Evolutionary conservation across 1,139 yeast species (phyloP), one percentile per base, ranked within the genome.

Genomic region (Zygoascus sp.): DNA sequence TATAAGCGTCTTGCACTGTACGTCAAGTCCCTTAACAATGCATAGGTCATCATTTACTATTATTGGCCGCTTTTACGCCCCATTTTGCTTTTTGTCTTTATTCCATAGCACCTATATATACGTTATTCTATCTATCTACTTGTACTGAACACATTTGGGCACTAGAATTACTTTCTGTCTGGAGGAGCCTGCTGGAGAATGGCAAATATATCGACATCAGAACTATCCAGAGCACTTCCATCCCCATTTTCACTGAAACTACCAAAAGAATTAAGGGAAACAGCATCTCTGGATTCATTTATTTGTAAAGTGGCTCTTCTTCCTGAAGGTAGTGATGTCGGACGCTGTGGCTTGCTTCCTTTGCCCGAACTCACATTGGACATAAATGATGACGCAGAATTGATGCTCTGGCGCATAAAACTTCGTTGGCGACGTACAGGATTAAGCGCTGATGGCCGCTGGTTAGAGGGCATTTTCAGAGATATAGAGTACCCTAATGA

Each of bases 1-100:
- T 70, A 70, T 51, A 64, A 61, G 45, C 40, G 37, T 16, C 48
- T 41, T 20, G 47, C 45, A 17, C 44, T 25, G 20, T 32, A 27
- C 36, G 40, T 42, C 35, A 42, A 42, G 22, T 28, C 45, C 7
- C n/a, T 30, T 40, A 21, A 30, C 19, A 28, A 20, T 30, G 37
- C 37, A 30, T 40, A 30, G 35, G 27, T 15, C 34, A 23, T 23
- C 27, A 23, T 10, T 10, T n/a, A n/a, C n/a, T 25, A 21, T 34
- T 34, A 30, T 30, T 30, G 34, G 34, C 34, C 34, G 17, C 15
- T 30, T 30, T 13, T 7, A 15, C 34, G 15, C 17, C 34, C 17
- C 17, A 9, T 4, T n/a, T 30, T 37, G 16, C 5, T 37, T 37
- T 21, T 37, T 10, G 40, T 37, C 3, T n/a, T 23, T 30, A 30